Evolutionary conservation across 768 basidiomycete species (phyloP).

Genomic region (Tremella yokohamensis): DNA sequence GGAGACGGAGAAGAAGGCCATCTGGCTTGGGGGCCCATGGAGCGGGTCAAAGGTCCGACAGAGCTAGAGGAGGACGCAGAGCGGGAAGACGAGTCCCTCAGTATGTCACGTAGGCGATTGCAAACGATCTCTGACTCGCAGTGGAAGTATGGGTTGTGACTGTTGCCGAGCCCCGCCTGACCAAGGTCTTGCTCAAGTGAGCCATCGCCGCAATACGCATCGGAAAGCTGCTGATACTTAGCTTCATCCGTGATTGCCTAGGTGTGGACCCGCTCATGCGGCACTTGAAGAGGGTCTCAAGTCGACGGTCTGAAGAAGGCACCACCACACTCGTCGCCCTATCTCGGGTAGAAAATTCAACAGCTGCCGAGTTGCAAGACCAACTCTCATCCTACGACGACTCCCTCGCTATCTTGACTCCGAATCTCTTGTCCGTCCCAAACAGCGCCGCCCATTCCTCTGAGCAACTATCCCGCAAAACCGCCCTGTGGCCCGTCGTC

Average conservation of each 20-base stretch:
- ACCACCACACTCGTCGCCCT: slow-evolving; percentile 12
- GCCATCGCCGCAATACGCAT: background rate
- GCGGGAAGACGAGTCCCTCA: slow-evolving; percentile 17
- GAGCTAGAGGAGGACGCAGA: slow-evolving; percentile 37
- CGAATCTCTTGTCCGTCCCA: slow-evolving; percentile 57
- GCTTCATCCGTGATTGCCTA: too few species aligned
- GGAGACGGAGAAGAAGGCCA: slow-evolving; percentile 9
- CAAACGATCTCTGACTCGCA: slow-evolving; percentile 6
- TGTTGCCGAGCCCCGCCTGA: slow-evolving; percentile 34
- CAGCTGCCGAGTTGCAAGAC: background rate
- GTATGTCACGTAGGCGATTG: slow-evolving; percentile 18
- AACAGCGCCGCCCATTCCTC: slow-evolving; percentile 64
- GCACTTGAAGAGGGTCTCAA: slow-evolving; percentile 40
- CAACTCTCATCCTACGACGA: slow-evolving; percentile 7
- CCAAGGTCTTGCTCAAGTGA: slow-evolving; percentile 34
- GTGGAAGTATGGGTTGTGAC: slow-evolving; percentile 44
- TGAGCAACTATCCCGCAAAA: slow-evolving; percentile 64
- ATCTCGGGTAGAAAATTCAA: background rate
- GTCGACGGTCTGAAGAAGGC: slow-evolving; percentile 5
- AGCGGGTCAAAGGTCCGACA: slow-evolving; percentile 35
- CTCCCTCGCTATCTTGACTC: slow-evolving; percentile 12
- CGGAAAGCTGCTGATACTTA: too few species aligned
- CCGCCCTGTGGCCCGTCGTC: slow-evolving; percentile 69
- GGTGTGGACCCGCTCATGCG: slow-evolving; percentile 13
- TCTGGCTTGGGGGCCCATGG: slow-evolving; percentile 19